Conservation (phyloP, 2,329 filamentous ascomycete species). For the Coniosporium uncinatum region DNA sequence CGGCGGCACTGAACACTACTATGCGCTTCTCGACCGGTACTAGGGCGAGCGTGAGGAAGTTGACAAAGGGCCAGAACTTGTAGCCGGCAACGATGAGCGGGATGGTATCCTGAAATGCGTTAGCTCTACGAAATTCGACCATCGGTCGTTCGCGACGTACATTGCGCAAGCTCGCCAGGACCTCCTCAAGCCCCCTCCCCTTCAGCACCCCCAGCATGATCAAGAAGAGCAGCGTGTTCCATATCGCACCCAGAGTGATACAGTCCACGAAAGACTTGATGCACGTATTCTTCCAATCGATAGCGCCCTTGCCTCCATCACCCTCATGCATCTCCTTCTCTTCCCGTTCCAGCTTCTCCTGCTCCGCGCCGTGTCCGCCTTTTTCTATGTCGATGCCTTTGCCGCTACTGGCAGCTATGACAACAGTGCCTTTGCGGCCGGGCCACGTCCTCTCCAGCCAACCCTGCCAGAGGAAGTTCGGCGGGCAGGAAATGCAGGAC, state of each 20-base stretch:
- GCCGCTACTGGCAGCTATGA: slow-evolving; percentile 1
- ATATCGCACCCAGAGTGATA: slow-evolving; percentile 57
- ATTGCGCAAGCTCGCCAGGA: slow-evolving; percentile 8
- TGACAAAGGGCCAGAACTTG: slow-evolving; percentile 68
- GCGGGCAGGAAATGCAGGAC: no score
- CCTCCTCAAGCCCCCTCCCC: slow-evolving; percentile 22
- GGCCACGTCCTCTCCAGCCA: slow-evolving; percentile 48
- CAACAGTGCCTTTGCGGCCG: slow-evolving; percentile 17
- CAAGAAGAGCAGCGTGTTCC: slow-evolving; percentile 63
- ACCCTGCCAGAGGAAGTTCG: slow-evolving; percentile 54
- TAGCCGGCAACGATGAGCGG: slow-evolving; percentile 63
- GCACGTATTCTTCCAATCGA: slow-evolving; percentile 55
- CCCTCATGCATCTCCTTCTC: not conserved
- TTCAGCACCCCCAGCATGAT: slow-evolving; percentile 48
- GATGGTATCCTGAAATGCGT: slow-evolving; percentile 6
- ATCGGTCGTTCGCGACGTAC: not conserved
- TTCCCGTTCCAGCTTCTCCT: not conserved
- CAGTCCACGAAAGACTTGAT: slow-evolving; percentile 63
- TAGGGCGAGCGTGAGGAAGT: slow-evolving; percentile 64
- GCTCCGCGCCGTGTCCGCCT: not conserved
- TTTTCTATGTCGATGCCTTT: not conserved
- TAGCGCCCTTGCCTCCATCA: slow-evolving; percentile 7
- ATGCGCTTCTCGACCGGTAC: slow-evolving; percentile 67
- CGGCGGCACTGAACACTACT: slow-evolving; percentile 65
- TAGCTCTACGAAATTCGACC: no score